Conservation (phyloP, 1,284 basidiomycete species). For the Rhodotorula sp. region DNA sequence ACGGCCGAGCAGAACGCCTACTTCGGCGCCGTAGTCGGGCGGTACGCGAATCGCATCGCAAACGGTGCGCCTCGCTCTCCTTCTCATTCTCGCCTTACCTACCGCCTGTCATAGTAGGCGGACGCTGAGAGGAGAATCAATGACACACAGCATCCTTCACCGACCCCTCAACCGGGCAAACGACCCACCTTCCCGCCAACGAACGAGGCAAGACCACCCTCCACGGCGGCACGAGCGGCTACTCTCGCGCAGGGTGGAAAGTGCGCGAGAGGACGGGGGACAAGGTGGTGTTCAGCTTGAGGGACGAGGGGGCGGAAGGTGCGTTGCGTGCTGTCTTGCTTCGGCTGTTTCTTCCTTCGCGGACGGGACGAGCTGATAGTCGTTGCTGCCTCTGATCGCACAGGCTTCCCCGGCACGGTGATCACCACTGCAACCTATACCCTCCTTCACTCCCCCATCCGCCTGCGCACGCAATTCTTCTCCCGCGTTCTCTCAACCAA, state of each 20-base stretch:
- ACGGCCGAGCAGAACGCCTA: slow-evolving; percentile 45
- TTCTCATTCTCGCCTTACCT: too few species aligned
- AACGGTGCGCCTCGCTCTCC: slow-evolving; percentile 29
- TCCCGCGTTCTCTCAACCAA: slow-evolving; percentile 32
- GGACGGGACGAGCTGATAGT: not conserved
- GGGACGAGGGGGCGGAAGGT: slow-evolving; percentile 46
- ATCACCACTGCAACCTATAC: slow-evolving; percentile 34
- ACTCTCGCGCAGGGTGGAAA: slow-evolving; percentile 42
- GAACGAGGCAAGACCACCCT: slow-evolving; percentile 37
- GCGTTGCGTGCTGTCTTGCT: not conserved
- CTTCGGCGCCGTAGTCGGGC: slow-evolving; percentile 41
- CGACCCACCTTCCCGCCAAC: slow-evolving; percentile 16
- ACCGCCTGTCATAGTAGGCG: too few species aligned
- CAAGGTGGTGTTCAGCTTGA: slow-evolving; percentile 40
- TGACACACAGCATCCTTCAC: slow-evolving; percentile 33
- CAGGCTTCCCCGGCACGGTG: slow-evolving; percentile 29
- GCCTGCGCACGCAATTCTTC: slow-evolving; percentile 13
- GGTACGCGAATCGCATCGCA: slow-evolving; percentile 39
- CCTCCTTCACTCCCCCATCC: slow-evolving; percentile 34
- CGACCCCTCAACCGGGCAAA: not conserved
- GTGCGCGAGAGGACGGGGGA: slow-evolving; percentile 33
- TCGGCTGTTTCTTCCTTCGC: not conserved
- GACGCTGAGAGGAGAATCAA: too few species aligned
- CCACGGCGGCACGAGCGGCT: slow-evolving; percentile 46
- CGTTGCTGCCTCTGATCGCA: too few species aligned